Base-by-base conservation (phyloP, 306 rosid genomes). In the Rosa chinensis region DNA sequence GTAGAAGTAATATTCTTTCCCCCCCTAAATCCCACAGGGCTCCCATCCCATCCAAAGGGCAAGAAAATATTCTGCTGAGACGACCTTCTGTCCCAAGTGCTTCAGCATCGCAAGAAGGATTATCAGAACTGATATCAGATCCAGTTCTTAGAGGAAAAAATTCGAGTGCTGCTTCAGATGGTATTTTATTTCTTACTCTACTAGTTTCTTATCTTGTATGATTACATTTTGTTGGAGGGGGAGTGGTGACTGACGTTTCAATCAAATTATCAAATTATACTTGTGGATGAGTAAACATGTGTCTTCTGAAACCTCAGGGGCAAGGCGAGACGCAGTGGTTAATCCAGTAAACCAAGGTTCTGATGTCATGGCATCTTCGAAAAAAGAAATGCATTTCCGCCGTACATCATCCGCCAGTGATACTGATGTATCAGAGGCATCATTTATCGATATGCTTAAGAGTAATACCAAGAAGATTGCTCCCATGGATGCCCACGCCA, bases 361-460 rank as follows among this genome's bases (percentile, higher is more conserved):
- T 4, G 90, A 88, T 43, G 73, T 23, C 16, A 59, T 71, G 43
- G 72, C 74, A 56, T 49, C 87, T 10, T 63, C 52, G n/a, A 86
- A 86, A 84, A 86, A 83, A 66, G 88, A 89, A 62, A 66, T 73
- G 73, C 80, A 78, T 21, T 82, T 81, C 39, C 79, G 76, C 28
- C 78, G 78, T 18, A 42, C 87, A 32, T 86, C 87, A 21, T 89
- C 92, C 1, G 55, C 47, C 52, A 77, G 84, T 14, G 90, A 89
- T 39, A 76, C 76, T 16, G 90, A 84, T 18, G 82, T 85, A 21
- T 78, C 89, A 4, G 92, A 89, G 49, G 76, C 92, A n/a, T 89
- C 92, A 8, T 89, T 89, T 75, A 86, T 85, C 0, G 92, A 86
- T 77, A 89, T 89, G 92, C 83, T 89, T 59, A 89, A 89, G 86